Base-by-base conservation (phyloP, 148 eudicot genomes). In the Tetragonia tetragonoides region DNA sequence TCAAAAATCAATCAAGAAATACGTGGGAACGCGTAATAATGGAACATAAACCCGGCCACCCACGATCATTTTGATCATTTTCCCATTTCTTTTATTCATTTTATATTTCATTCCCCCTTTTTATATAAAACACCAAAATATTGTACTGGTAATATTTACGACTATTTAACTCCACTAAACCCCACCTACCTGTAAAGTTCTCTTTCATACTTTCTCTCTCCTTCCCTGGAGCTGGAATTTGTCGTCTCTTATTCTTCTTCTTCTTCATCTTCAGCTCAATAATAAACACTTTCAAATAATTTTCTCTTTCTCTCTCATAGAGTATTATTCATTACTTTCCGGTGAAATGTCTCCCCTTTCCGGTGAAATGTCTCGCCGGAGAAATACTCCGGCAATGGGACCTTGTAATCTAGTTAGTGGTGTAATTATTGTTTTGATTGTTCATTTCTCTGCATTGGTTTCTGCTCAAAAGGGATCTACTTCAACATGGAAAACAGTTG, bases 401-500 rank as follows among this genome's bases (percentile, higher is more conserved):
- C 47, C 72, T 68, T 17, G 61, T 0, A 37, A 60, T 61, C 64
- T 40, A 37, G 60, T 28, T 78, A 17, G 61, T 41, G 9, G 54
- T 59, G 39, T 38, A 18, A 53, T 63, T 49, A 51, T n/a, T 46
- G 18, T 39, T 62, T 14, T 79, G 63, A 1, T 82, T 68, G 37
- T 20, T 8, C 37, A 57, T 7, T 37, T 73, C 15, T 57, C 76
- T 73, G 66, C 64, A 20, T 57, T 73, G 54, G 76, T 42, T 57
- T 56, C 71, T 81, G 80, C 81, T 6, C 74, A 78, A 12, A 12
- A 12, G 66, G 11, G 85, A 84, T 82, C 87, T 66, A 15, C 24
- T 42, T 37, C 65, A 39, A 1, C 12, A 60, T 85, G 89, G 89
- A 66, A 78, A 65, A 87, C 89, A 9, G 76, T 87, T 11, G 24